Evolutionary conservation across 2,329 filamentous ascomycete genomes (phyloP), one percentile per base, ranked within the genome.

Genomic region (Ophiosphaerella korrae): DNA sequence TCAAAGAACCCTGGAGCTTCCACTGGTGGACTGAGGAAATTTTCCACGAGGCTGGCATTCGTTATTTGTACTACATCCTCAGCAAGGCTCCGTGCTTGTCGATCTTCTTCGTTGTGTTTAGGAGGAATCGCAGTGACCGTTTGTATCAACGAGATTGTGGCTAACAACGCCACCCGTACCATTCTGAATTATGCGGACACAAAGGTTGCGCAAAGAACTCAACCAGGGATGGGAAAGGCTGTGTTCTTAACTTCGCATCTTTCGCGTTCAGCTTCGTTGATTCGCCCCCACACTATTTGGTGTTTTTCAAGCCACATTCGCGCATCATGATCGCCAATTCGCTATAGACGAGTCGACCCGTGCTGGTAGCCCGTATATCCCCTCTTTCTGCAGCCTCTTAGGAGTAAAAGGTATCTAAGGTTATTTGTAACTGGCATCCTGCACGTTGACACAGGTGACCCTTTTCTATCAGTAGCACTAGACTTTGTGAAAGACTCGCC

Each of bases 221-320:
- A 12, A 9, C 21, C n/a, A 16, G 11, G 23, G 11, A 11, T n/a
- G 38, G n/a, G 26, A 6, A 29, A 7, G n/a, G 21, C 38, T 8
- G 14, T 41, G 38, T 41, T 41, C 24, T 41, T 12, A 41, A 41
- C 14, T 9, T 41, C 29, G 18, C 24, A 24, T 41, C 12, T 16
- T 14, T 24, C 23, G 29, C 14, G 38, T 41, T 29, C 23, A 41
- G 38, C 38, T 23, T 41, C 24, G 38, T 41, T 14, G 38, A 12
- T 41, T 8, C 11, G 38, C 38, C 38, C 38, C 21, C 38, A 41
- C 24, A n/a, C 12, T 16, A 14, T 41, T 23, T 16, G 11, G 6
- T 41, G 23, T 12, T 29, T 29, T 12, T 31, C 38, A 41, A 41
- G 38, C 38, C 38, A 41, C 38, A 41, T 16, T 41, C 38, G 38